Evolutionary conservation across 1,284 basidiomycete genomes (phyloP).

Genomic region (Veloboletus limbatus): DNA sequence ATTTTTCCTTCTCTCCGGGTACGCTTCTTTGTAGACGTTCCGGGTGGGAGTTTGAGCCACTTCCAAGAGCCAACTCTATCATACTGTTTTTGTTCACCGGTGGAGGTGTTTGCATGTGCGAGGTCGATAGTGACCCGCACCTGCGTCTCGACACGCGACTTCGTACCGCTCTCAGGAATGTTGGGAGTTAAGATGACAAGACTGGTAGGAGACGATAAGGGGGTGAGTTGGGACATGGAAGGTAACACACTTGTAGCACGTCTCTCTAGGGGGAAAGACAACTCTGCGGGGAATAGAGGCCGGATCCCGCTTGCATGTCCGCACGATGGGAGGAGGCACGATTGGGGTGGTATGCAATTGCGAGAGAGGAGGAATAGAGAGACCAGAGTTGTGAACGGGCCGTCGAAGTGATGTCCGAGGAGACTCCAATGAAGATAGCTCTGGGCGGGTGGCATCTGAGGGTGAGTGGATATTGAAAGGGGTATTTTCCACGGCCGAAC

Average conservation of each 20-base stretch:
- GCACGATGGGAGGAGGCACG: conserved; percentile 50
- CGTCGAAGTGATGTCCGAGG: conserved; percentile 16
- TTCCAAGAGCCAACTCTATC: conserved; percentile 81
- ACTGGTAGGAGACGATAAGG: conserved; percentile 39
- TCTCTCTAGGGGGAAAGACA: conserved; percentile 66
- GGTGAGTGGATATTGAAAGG: conserved; percentile 7
- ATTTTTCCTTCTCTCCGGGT: conserved; percentile 86
- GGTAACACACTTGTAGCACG: conserved; percentile 66
- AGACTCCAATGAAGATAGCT: conserved; percentile 7
- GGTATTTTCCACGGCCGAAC: conserved; percentile 20
- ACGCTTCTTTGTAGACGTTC: conserved; percentile 78
- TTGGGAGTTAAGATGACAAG: conserved; percentile 80
- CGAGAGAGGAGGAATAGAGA: conserved; percentile 31
- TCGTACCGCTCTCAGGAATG: conserved; percentile 82
- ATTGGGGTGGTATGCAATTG: conserved; percentile 35
- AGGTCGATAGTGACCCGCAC: conserved; percentile 79
- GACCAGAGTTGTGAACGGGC: conserved; percentile 17
- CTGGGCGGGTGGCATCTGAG: conserved; percentile 10
- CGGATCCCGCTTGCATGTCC: conserved; percentile 52
- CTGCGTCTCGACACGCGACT: conserved; percentile 93
- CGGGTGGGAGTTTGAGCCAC: conserved; percentile 74
- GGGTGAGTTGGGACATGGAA: conserved; percentile 5
- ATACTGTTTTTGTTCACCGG: conserved; percentile 57
- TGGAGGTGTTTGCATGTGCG: conserved; percentile 61
- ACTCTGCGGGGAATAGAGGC: conserved; percentile 51